Percentiles rank a stretch among this genome's conserved stretches.
Evolutionary conservation across 495 filamentous ascomycete genomes (phyloP).

Genomic region (Penicillium coprophilum): DNA sequence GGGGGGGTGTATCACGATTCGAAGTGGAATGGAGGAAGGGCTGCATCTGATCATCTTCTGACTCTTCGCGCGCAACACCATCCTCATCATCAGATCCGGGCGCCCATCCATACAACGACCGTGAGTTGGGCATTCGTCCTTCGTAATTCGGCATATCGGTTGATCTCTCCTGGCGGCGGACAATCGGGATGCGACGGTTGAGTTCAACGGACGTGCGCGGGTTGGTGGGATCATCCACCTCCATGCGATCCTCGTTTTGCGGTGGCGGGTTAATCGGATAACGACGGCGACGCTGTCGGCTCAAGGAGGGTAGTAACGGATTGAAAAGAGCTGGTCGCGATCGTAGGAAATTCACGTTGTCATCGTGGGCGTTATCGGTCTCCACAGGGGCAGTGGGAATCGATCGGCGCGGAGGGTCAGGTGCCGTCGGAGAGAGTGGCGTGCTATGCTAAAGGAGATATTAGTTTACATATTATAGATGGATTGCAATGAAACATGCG

Average conservation of each 20-base stretch:
- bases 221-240: conserved; percentile 39
- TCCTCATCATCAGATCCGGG: conserved; percentile 56
- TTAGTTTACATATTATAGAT: conserved; percentile 5
- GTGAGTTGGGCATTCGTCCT: conserved; percentile 46
- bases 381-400: conserved; percentile 47
- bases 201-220: conserved; percentile 38
- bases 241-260: conserved; percentile 44
- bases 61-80: conserved; percentile 32
- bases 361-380: conserved; percentile 55
- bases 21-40: conserved; percentile 30
- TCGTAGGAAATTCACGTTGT: conserved; percentile 60
- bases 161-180: conserved; percentile 35
- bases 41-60: conserved; percentile 36
- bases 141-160: conserved; percentile 47
- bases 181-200: conserved; percentile 46
- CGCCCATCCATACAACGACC: conserved; percentile 60
- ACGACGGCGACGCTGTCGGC: conserved; percentile 39
- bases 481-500: conserved; percentile 17
- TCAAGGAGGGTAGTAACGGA: conserved; percentile 36
- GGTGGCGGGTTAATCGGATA: conserved; percentile 28
- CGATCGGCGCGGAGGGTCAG: conserved; percentile 32
- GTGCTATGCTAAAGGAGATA: conserved; percentile 31
- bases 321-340: conserved; percentile 38
- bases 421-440: conserved; percentile 33
- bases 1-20: conserved; percentile 27